A percentile compares a stretch with the other conserved stretches of the same genome.
Evolutionary conservation across 257 asterid species (phyloP).

Genomic region (Catharanthus roseus): DNA sequence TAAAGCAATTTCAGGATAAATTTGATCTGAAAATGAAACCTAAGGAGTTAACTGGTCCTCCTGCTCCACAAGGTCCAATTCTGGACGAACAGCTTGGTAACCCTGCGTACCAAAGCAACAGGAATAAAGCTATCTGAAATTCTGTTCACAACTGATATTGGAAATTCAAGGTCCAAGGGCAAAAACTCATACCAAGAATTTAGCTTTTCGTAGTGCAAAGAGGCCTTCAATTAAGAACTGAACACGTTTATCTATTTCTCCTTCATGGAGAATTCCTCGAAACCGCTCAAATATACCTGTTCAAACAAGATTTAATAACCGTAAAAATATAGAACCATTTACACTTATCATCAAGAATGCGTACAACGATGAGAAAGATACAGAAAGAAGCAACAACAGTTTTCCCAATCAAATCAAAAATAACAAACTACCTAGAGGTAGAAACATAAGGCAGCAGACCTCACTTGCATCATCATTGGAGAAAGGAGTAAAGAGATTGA

Average conservation of each 20-base stretch:
- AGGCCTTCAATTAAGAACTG: slow-evolving; percentile 87
- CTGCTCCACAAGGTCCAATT: slow-evolving; percentile 83
- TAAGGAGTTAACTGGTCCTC: slow-evolving; percentile 94
- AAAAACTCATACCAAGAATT: slow-evolving; percentile 59
- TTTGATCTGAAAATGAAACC: slow-evolving; percentile 66
- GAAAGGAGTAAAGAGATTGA: background rate
- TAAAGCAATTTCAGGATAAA: slow-evolving; percentile 66
- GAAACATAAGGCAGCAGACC: background rate
- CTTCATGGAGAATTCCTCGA: slow-evolving; percentile 96
- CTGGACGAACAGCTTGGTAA: slow-evolving; percentile 81
- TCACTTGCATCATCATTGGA: background rate
- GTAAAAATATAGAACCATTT: background rate
- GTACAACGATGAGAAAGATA: background rate
- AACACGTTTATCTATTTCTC: slow-evolving; percentile 88
- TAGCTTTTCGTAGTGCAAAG: slow-evolving; percentile 88
- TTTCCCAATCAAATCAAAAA: background rate
- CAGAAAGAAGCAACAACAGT: background rate
- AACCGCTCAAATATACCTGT: slow-evolving; percentile 87
- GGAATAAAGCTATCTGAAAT: background rate
- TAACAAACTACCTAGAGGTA: background rate
- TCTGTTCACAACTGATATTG: background rate
- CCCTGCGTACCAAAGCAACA: slow-evolving; percentile 43
- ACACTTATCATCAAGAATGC: background rate
- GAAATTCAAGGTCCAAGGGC: background rate
- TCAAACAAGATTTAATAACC: slow-evolving; percentile 9